A percentile compares a stretch with the other conserved stretches of the same genome.
Evolutionary conservation across 2,329 filamentous ascomycete species (phyloP).

Genomic region (Talaromyces sp.): DNA sequence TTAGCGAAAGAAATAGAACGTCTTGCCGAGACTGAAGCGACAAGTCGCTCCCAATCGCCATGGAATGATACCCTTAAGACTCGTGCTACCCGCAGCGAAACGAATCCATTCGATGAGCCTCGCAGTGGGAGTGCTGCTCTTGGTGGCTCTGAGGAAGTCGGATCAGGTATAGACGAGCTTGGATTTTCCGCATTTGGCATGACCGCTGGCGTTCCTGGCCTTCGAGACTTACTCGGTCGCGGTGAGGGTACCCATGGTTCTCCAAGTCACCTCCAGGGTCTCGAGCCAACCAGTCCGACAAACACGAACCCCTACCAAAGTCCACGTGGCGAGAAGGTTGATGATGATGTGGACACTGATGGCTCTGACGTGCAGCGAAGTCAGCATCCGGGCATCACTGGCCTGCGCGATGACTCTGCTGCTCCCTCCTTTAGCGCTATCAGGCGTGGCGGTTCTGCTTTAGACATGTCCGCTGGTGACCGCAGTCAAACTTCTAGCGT

Average conservation of each 20-base stretch:
- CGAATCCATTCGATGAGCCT: slow-evolving; percentile 49
- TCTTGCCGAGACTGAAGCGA: slow-evolving; percentile 48
- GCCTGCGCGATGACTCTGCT: slow-evolving; percentile 47
- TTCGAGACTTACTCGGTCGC: slow-evolving; percentile 54
- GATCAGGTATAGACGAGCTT: slow-evolving; percentile 49
- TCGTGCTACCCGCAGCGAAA: slow-evolving; percentile 45
- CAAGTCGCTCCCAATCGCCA: slow-evolving; percentile 44
- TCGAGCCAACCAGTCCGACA: slow-evolving; percentile 79
- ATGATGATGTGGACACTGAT: slow-evolving; percentile 56
- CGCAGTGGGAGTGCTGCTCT: slow-evolving; percentile 61
- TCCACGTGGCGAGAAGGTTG: slow-evolving; percentile 67
- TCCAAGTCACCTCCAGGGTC: slow-evolving; percentile 43
- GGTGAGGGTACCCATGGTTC: slow-evolving; percentile 54
- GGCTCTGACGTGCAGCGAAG: slow-evolving; percentile 50
- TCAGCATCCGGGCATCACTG: slow-evolving; percentile 49
- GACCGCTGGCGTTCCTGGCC: slow-evolving; percentile 53
- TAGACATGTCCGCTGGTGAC: slow-evolving; percentile 64
- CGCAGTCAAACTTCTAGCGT: slow-evolving; percentile 90
- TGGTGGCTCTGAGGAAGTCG: slow-evolving; percentile 68
- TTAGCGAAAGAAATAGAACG: slow-evolving; percentile 50
- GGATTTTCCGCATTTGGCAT: slow-evolving; percentile 58
- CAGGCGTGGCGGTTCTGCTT: slow-evolving; percentile 50
- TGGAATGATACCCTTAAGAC: slow-evolving; percentile 48
- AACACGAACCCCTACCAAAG: slow-evolving; percentile 96
- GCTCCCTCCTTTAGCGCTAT: slow-evolving; percentile 51